Evolutionary conservation across 148 eudicot genomes (phyloP), one percentile per base, ranked within the genome.

Genomic region (Chenopodium berlandieri): DNA sequence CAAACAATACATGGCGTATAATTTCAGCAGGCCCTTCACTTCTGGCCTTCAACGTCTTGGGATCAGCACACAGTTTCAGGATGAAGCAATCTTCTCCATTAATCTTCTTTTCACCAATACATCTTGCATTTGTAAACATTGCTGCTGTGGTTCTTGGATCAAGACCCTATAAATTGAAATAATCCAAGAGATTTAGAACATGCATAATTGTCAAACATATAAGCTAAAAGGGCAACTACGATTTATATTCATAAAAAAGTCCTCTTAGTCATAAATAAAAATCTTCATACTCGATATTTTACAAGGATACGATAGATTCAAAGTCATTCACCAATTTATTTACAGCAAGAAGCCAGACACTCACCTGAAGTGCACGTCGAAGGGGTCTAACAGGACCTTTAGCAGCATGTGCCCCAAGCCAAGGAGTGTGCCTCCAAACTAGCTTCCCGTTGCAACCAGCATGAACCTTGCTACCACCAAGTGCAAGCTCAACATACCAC

Each of bases 401-500:
- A 22, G 96, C 96, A 79, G 96, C 91, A 83, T 91, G 96, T 1
- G 93, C 91, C 63, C 96, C 96, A 27, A 90, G 91, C 96, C 96
- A 92, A 12, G 96, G 93, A 11, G 96, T 92, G 77, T 92, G 96
- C 82, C 96, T 87, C 96, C 96, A 92, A 23, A 92, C 96, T 37
- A 92, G 84, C 86, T 86, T 89, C 30, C 96, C 96, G 72, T 92
- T 92, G 75, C 89, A 92, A 74, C 96, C 96, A 8, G 96, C 96
- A 79, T 87, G 96, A 88, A 92, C 93, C 82, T 92, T 92, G 88
- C 92, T 92, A 71, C 88, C 91, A 47, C 96, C 93, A 31, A 89
- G 87, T 4, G 91, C 96, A 79, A 92, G 96, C 88, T 92, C 96
- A 34, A 92, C 93, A 75, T 92, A 92, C 96, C 96, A 92, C 96